A percentile compares a stretch with the other conserved stretches of the same genome.
These are phyloP conservation scores for Colletotrichum tabaci DNA, from an alignment of 2,329 filamentous ascomycete genomes.

Conservation along the genomic window DNA sequence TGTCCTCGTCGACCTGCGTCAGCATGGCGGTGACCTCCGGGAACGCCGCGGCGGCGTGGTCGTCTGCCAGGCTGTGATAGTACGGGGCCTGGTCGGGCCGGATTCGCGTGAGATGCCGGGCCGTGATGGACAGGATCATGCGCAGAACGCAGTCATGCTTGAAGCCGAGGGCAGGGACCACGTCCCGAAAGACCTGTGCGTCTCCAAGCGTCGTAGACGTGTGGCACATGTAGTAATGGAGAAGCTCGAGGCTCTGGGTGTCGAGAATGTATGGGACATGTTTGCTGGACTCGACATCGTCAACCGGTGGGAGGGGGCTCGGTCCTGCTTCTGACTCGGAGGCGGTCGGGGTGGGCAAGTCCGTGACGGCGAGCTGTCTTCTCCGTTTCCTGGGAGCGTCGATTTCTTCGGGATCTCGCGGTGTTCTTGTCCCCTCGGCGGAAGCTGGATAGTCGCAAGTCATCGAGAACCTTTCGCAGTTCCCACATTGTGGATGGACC, in stretches of 20 bases:
- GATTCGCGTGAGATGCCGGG: conserved; percentile 43
- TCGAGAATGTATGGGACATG: conserved; percentile 21
- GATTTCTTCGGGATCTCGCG: no score
- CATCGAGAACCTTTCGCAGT: conserved; percentile 37
- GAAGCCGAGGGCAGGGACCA: conserved; percentile 45
- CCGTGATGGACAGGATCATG: conserved; percentile 44
- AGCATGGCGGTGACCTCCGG: conserved; percentile 42
- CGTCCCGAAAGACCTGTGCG: conserved; percentile 40
- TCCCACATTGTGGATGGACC: conserved; percentile 35
- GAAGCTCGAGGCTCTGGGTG: conserved; percentile 45
- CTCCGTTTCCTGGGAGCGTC: background rate
- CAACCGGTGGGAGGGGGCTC: no score
- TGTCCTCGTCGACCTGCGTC: conserved; percentile 34
- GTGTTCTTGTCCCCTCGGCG: background rate
- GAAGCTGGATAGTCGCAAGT: conserved; percentile 31
- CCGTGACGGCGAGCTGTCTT: background rate
- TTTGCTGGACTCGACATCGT: background rate
- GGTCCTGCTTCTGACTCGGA: background rate
- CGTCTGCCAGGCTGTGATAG: conserved; percentile 41
- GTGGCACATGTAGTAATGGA: conserved; percentile 45
- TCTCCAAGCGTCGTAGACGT: conserved; percentile 42
- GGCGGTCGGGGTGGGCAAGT: background rate
- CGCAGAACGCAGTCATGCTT: conserved; percentile 44
- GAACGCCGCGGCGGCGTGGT: conserved; percentile 40
- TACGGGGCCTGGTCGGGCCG: conserved; percentile 1